Percentiles rank a stretch among this genome's conserved stretches.
These are phyloP conservation scores for Aquilaria agallochum DNA, from an alignment of 441 rosid genomes.

Conservation along the genomic window DNA sequence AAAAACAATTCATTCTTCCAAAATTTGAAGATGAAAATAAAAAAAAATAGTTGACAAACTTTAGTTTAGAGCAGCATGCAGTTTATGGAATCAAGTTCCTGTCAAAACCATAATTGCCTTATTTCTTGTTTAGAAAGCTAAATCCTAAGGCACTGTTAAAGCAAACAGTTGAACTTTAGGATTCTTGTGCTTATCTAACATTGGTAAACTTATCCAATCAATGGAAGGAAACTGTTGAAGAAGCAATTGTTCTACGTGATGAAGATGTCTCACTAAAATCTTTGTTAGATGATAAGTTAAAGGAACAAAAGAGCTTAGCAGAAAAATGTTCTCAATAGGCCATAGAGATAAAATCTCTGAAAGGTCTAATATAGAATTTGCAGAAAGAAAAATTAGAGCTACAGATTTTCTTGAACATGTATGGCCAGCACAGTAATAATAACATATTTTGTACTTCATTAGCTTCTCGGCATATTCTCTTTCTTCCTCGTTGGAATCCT, in stretches of 20 bases:
- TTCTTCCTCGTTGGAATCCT: too few species aligned
- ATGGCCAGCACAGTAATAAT: slow-evolving; percentile 65
- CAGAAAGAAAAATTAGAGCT: slow-evolving; percentile 71
- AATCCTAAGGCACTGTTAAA: too few species aligned
- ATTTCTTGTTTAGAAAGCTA: too few species aligned
- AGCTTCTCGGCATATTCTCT: too few species aligned
- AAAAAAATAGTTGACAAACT: too few species aligned
- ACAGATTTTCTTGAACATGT: slow-evolving; percentile 74
- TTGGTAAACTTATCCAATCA: slow-evolving; percentile 24
- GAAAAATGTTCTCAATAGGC: slow-evolving; percentile 58
- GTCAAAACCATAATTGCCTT: too few species aligned
- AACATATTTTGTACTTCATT: slow-evolving; percentile 17
- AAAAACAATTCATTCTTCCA: too few species aligned
- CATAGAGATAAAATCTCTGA: slow-evolving; percentile 65
- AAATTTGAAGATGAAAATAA: too few species aligned
- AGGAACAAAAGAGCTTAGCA: slow-evolving; percentile 55
- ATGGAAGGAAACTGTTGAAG: slow-evolving; percentile 88
- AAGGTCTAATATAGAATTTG: slow-evolving; percentile 53
- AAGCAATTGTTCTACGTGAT: slow-evolving; percentile 67
- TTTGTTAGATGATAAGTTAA: slow-evolving; percentile 63
- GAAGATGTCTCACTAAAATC: slow-evolving; percentile 57
- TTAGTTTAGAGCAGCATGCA: too few species aligned
- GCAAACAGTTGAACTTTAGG: too few species aligned
- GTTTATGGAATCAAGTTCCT: too few species aligned
- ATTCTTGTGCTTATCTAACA: too few species aligned